Evolutionary conservation across 2,329 filamentous ascomycete genomes (phyloP).

Genomic region (Saccharata proteae): DNA sequence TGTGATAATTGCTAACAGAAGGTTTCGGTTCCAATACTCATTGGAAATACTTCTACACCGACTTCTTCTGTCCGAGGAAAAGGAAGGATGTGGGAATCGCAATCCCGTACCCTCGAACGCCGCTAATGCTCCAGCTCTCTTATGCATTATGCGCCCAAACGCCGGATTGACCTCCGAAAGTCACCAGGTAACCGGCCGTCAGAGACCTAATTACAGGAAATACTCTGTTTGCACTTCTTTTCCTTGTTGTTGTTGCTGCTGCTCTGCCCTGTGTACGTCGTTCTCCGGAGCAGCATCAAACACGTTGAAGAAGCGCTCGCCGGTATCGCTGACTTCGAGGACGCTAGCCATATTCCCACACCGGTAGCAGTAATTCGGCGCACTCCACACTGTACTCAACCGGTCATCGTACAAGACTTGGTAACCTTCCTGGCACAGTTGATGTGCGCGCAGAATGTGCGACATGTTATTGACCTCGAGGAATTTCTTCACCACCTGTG

Average conservation of each 20-base stretch:
- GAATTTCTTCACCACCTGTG: constrained; percentile 97
- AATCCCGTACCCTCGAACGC: too few species aligned
- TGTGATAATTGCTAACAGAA: too few species aligned
- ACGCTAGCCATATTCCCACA: constrained; percentile 98
- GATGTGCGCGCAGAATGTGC: constrained; percentile 94
- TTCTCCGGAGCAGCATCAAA: constrained; percentile 96
- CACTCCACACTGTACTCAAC: constrained; percentile 90
- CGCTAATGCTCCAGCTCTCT: too few species aligned
- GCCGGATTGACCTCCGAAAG: too few species aligned
- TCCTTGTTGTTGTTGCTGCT: constrained; percentile 61
- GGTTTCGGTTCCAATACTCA: too few species aligned
- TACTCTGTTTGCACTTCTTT: constrained; percentile 60
- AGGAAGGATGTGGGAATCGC: too few species aligned
- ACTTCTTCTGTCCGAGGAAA: too few species aligned
- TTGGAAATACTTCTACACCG: too few species aligned
- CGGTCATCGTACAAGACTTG: constrained; percentile 93
- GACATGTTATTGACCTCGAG: constrained; percentile 95
- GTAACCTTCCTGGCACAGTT: constrained; percentile 95
- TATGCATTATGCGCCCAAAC: too few species aligned
- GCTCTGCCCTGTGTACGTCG: constrained; percentile 70
- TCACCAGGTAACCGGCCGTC: too few species aligned
- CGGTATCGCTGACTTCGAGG: constrained; percentile 84
- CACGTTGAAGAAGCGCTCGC: constrained; percentile 92
- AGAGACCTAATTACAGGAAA: constrained; percentile 50
- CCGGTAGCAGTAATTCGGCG: constrained; percentile 68